Percentiles rank a stretch among this genome's conserved stretches.
Conservation (phyloP, 805 yeast species). For the Scheffersomyces lignosus region DNA sequence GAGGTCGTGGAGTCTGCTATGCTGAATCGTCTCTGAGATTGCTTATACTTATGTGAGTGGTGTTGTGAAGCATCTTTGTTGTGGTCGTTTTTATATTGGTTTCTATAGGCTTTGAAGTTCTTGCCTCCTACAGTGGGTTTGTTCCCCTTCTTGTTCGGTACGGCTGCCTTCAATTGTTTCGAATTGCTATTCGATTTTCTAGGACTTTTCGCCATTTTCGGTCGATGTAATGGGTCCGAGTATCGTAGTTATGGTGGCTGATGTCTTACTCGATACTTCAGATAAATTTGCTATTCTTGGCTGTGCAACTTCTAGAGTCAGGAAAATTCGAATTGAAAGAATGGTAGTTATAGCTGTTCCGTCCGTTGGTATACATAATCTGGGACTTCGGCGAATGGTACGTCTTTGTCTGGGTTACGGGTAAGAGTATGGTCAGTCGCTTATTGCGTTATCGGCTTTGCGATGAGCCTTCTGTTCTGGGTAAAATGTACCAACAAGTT, state of each 20-base stretch:
- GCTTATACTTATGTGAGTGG: conserved; percentile 8
- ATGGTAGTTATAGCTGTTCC: neutral
- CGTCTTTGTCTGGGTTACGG: too few species aligned
- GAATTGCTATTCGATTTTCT: conserved; percentile 17
- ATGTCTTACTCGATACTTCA: too few species aligned
- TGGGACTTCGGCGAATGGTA: too few species aligned
- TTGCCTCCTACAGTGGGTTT: conserved; percentile 30
- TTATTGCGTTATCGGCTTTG: too few species aligned
- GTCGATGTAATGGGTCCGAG: too few species aligned
- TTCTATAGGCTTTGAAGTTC: conserved; percentile 25
- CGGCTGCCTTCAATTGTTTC: neutral
- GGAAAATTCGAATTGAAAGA: conserved; percentile 1
- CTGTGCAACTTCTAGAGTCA: neutral
- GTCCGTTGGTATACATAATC: conserved; percentile 6
- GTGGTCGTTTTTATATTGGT: conserved; percentile 11
- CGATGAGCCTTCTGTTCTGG: too few species aligned
- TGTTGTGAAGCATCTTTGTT: too few species aligned
- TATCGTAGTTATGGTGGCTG: too few species aligned
- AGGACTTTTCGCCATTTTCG: conserved; percentile 37
- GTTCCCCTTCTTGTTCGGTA: conserved; percentile 12
- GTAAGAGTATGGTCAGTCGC: too few species aligned
- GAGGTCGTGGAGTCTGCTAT: conserved; percentile 34
- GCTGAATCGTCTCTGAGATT: conserved; percentile 30
- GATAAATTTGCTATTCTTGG: neutral
- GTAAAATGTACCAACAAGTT: too few species aligned